Conservation (phyloP, 148 eudicot species). For the Chenopodium berlandieri region DNA sequence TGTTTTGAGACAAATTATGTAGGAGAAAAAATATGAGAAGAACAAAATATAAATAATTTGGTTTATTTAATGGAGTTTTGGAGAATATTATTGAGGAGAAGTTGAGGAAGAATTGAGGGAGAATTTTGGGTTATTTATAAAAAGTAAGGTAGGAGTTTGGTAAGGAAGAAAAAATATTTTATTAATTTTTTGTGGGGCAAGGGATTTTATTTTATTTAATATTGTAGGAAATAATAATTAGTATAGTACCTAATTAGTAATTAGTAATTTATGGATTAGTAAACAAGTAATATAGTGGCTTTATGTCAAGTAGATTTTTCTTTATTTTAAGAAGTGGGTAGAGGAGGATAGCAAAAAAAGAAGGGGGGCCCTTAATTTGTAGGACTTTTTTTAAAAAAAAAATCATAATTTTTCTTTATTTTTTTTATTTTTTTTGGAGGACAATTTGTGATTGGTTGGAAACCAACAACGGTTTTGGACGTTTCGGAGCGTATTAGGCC, state of each 20-base stretch:
- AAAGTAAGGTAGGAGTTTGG: conserved; percentile 22
- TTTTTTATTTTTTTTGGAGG: neutral
- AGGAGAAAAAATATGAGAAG: neutral
- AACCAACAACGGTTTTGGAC: conserved; percentile 28
- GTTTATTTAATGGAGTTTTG: too few species aligned
- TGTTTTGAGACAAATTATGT: neutral
- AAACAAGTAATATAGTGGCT: neutral
- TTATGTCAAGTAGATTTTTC: conserved; percentile 3
- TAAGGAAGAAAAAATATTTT: conserved; percentile 6
- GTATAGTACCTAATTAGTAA: conserved; percentile 22
- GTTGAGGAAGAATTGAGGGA: neutral
- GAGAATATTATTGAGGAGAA: neutral
- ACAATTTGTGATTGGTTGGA: conserved; percentile 22
- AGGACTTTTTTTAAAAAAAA: neutral
- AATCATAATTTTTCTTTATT: too few species aligned
- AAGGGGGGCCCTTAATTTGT: neutral
- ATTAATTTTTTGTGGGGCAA: conserved; percentile 11
- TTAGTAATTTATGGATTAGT: conserved; percentile 16
- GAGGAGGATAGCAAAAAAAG: neutral
- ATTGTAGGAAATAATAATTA: neutral
- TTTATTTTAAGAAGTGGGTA: conserved; percentile 14
- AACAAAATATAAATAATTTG: neutral
- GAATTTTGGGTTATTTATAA: conserved; percentile 16
- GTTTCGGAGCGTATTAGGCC: conserved; percentile 20
- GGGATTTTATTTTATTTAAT: neutral